Evolutionary conservation across 2,329 filamentous ascomycete genomes (phyloP).

Genomic region (Ceratocystis ficicola): DNA sequence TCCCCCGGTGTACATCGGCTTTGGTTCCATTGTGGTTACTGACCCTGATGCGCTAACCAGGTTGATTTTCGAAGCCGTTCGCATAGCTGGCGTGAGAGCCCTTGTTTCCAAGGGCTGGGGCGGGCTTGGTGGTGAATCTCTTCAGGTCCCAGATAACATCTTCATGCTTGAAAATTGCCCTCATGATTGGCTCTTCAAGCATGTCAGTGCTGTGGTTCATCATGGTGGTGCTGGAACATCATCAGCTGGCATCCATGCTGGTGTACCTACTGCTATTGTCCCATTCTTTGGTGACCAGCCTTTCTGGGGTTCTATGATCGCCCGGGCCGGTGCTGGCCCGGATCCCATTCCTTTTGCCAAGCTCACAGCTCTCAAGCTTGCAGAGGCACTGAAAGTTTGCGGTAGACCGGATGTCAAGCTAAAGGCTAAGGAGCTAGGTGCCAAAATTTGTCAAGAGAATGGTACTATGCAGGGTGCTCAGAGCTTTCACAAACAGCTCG

Average conservation of each 20-base stretch:
- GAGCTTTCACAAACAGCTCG: slow-evolving; percentile 59
- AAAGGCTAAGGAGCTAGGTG: slow-evolving; percentile 46
- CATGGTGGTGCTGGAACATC: slow-evolving; percentile 83
- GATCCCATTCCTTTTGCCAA: slow-evolving; percentile 56
- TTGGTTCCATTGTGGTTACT: slow-evolving; percentile 71
- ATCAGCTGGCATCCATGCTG: slow-evolving; percentile 69
- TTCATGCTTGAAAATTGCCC: slow-evolving; percentile 78
- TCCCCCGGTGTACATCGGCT: slow-evolving; percentile 69
- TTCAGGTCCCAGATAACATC: slow-evolving; percentile 60
- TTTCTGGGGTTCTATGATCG: slow-evolving; percentile 71
- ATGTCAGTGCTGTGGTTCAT: slow-evolving; percentile 70
- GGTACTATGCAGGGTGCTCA: slow-evolving; percentile 52
- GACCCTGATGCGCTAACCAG: slow-evolving; percentile 59
- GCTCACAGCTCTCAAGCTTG: slow-evolving; percentile 53
- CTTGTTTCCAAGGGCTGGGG: slow-evolving; percentile 84
- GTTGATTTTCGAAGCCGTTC: slow-evolving; percentile 60
- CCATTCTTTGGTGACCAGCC: slow-evolving; percentile 81
- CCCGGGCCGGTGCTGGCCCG: slow-evolving; percentile 59
- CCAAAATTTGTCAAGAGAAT: slow-evolving; percentile 53
- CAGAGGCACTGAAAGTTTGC: slow-evolving; percentile 49
- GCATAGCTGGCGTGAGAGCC: slow-evolving; percentile 56
- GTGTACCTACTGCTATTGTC: slow-evolving; percentile 68
- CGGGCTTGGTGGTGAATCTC: slow-evolving; percentile 59
- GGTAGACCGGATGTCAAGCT: slow-evolving; percentile 47
- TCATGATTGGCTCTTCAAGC: slow-evolving; percentile 80